phyloP scores from a whole-genome alignment of 306 rosid species.

The Prunus fruticosa region DNA sequence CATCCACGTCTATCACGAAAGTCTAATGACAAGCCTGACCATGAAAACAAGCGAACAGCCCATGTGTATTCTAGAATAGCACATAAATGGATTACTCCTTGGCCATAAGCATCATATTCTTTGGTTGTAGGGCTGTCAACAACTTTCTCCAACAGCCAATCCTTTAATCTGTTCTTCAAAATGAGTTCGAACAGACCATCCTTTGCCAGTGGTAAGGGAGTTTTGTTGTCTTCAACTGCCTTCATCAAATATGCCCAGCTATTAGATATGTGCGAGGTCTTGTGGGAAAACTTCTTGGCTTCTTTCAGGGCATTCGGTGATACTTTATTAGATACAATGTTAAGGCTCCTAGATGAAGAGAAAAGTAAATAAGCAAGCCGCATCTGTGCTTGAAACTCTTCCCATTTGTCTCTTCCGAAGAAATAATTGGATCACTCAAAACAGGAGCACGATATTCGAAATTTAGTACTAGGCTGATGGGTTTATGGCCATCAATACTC shows the following conservation, averaged over 20 bases:
- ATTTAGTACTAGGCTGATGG: constrained; percentile 77
- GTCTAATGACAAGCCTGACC: constrained; percentile 85
- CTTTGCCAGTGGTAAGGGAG: constrained; percentile 61
- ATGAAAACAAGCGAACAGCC: constrained; percentile 69
- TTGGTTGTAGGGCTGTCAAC: constrained; percentile 53
- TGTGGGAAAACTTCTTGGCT: constrained; percentile 63
- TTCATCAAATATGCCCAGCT: constrained; percentile 55
- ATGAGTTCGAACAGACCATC: constrained; percentile 56
- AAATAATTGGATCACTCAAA: constrained; percentile 37
- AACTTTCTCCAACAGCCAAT: constrained; percentile 83
- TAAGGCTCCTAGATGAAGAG: constrained; percentile 55
- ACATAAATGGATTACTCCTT: constrained; percentile 91
- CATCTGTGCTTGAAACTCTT: constrained; percentile 59
- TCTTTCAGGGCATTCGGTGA: constrained; percentile 47
- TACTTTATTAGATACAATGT: constrained; percentile 53
- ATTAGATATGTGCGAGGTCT: constrained; percentile 51
- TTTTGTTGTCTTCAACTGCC: constrained; percentile 46
- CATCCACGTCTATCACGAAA: constrained; percentile 91
- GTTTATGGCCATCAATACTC: constrained; percentile 79
- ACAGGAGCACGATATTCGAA: constrained; percentile 73
- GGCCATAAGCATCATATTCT: constrained; percentile 73
- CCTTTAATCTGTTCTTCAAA: constrained; percentile 68
- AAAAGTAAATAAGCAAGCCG: constrained; percentile 75
- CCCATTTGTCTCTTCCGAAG: constrained; percentile 53
- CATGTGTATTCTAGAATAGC: constrained; percentile 83